A percentile compares a stretch with the other conserved stretches of the same genome.
phyloP scores from a whole-genome alignment of 805 yeast species.

The Starmerella geochares region DNA sequence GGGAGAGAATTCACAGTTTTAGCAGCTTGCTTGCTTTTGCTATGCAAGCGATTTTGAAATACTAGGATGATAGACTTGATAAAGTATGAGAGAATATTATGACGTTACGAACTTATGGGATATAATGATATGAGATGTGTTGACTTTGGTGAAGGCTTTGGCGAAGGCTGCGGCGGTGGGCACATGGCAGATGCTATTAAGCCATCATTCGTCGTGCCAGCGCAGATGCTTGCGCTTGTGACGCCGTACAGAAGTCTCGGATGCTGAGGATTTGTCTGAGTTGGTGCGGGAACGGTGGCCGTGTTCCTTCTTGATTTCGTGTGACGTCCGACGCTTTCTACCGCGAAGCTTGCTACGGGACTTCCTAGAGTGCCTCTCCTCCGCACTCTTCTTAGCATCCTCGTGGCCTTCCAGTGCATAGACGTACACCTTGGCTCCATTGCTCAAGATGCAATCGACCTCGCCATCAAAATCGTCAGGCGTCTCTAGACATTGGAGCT shows the following conservation, averaged over 20 bases:
- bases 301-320: neutral
- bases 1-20: too few relatives aligned
- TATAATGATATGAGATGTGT: too few relatives aligned
- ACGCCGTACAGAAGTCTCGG: neutral
- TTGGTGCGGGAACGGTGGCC: neutral
- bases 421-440: neutral
- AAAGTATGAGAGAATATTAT: too few relatives aligned
- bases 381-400: neutral
- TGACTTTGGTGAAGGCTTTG: too few relatives aligned
- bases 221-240: slow-evolving; percentile 3
- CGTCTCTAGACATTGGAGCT: neutral
- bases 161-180: too few relatives aligned
- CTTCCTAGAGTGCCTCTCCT: neutral
- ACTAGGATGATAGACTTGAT: too few relatives aligned
- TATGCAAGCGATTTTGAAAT: too few relatives aligned
- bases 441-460: neutral
- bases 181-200: too few relatives aligned
- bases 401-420: neutral
- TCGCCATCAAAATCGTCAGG: neutral
- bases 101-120: too few relatives aligned
- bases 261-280: neutral
- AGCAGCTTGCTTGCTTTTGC: too few relatives aligned
- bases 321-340: neutral
- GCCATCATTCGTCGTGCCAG: slow-evolving; percentile 8
- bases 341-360: neutral